Percentiles rank a stretch among this genome's conserved stretches.
Evolutionary conservation across 1,284 basidiomycete species (phyloP).

Genomic region (Ceratobasidium sp.): DNA sequence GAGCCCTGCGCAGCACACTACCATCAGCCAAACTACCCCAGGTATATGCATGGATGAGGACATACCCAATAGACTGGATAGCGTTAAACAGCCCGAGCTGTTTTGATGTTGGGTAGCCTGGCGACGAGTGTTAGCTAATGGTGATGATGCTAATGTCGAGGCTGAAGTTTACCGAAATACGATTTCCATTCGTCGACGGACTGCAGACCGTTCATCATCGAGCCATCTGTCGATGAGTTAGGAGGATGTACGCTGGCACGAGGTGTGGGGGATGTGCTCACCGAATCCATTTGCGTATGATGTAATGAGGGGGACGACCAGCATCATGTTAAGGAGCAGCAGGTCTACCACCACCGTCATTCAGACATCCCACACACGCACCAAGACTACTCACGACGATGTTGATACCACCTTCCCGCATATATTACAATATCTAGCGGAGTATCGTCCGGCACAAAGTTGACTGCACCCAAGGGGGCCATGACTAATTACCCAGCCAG

Average conservation of each 20-base stretch:
- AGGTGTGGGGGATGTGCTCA: constrained; percentile 53
- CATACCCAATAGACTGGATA: constrained; percentile 63
- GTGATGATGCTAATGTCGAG: background rate
- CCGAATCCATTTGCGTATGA: constrained; percentile 82
- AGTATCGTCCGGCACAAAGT: constrained; percentile 15
- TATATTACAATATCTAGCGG: constrained; percentile 25
- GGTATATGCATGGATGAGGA: background rate
- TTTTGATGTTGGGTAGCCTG: constrained; percentile 20
- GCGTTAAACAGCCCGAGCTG: constrained; percentile 76
- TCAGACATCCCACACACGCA: background rate
- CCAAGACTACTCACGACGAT: constrained; percentile 17
- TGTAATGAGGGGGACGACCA: constrained; percentile 64
- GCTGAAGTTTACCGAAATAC: constrained; percentile 25
- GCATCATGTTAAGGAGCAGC: constrained; percentile 45
- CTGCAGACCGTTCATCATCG: constrained; percentile 49
- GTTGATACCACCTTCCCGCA: constrained; percentile 19
- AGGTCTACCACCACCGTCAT: constrained; percentile 28
- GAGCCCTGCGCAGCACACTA: constrained; percentile 9
- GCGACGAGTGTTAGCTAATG: constrained; percentile 2
- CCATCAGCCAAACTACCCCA: background rate
- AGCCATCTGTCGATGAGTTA: constrained; percentile 40
- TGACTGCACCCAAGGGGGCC: constrained; percentile 19
- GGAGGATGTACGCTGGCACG: background rate
- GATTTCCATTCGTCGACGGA: constrained; percentile 43
- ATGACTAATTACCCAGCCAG: background rate